Evolutionary conservation across 352 stramenopile species (phyloP).

Genomic region (Pythium rhizo-oryzae): DNA sequence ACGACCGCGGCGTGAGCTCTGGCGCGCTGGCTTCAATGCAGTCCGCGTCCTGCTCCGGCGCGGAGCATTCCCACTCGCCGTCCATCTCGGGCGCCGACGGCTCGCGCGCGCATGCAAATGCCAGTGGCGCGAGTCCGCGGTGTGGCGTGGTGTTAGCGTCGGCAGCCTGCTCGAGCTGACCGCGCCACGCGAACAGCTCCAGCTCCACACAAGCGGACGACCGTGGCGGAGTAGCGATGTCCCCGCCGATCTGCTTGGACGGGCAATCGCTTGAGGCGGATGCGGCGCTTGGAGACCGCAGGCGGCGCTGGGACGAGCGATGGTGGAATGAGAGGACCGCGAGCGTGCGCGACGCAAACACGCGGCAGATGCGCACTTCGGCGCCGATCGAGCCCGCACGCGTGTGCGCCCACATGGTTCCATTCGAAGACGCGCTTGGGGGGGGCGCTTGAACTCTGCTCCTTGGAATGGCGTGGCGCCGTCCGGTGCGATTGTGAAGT

Average conservation of each 20-base stretch:
- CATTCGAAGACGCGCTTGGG: neutral
- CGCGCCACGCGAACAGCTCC: neutral
- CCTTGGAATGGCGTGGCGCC: no score
- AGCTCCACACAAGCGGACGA: neutral
- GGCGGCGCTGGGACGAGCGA: no score
- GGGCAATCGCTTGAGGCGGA: no score
- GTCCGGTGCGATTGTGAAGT: neutral
- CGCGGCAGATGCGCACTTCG: neutral
- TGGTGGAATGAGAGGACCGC: neutral
- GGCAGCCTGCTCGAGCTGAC: neutral
- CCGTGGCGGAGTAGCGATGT: no score
- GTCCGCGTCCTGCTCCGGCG: neutral
- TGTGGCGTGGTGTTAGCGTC: no score
- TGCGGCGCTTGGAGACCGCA: no score
- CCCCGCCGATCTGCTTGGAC: no score
- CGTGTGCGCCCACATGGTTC: neutral
- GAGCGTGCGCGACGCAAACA: neutral
- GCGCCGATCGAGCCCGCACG: neutral
- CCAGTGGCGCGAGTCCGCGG: neutral
- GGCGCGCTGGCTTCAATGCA: neutral
- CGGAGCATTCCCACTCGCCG: neutral
- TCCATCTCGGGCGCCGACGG: neutral
- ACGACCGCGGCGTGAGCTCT: neutral
- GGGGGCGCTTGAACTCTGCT: no score
- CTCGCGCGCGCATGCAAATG: neutral